Evolutionary conservation across 2,329 filamentous ascomycete species (phyloP), one percentile per base, ranked within the genome.

Genomic region (Akanthomyces lecanii): DNA sequence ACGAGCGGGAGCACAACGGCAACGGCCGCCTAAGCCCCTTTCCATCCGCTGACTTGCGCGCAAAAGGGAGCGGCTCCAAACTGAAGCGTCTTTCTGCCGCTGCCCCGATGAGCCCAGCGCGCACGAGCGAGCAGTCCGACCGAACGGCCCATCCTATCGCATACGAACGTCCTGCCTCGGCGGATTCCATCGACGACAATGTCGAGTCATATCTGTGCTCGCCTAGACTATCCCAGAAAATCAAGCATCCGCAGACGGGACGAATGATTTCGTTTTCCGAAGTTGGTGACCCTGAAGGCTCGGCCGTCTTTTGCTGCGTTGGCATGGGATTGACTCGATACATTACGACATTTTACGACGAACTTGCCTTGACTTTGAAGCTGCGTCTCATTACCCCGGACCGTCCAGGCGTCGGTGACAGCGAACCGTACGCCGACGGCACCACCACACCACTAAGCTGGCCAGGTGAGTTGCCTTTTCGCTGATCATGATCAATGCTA

Each of bases 291-390:
- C 88, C 93, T 0, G 86, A 94, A 50, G 95, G 95, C 1, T 94
- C 89, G 67, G 94, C 92, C 3, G 91, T 99, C 2, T 93, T 99
- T 69, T 96, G 95, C 73, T 99, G 95, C 71, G 92, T 99, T 3
- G 95, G 95, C 23, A 99, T 99, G 95, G 95, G 95, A 0, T 77
- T 99, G 70, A 99, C 95, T 12, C 86, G 95, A 75, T 99, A 95
- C 73, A 90, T 99, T 64, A 97, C 92, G 65, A 92, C 93, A 0
- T 99, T 99, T 73, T 99, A 98, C 72, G 95, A 99, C 73, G 95
- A 99, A 74, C 81, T 99, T 60, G 95, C 95, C 2, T 79, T 91
- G 70, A 96, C 93, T 0, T 79, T 99, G 64, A 95, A 92, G 73
- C 77, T 99, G 63, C 87, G 95, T 23, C 82, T 99, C 58, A 96